Conservation (phyloP, 352 stramenopile genomes). For the Pythium guiyangense region DNA sequence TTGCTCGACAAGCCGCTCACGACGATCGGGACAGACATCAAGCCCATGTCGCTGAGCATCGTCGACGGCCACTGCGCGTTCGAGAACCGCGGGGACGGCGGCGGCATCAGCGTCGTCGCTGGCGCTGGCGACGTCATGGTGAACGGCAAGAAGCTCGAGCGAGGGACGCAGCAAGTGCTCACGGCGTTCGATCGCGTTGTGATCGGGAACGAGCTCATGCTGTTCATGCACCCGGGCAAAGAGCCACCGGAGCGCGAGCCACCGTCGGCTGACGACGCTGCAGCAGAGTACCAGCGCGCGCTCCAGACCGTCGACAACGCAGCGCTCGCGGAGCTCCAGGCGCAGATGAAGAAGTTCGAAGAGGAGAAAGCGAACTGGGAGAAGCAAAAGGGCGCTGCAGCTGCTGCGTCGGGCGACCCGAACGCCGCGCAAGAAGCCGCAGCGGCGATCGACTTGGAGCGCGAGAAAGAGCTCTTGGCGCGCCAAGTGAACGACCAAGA, state of each 20-base stretch:
- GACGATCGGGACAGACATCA: conserved; percentile 82
- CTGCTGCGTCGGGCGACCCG: conserved; percentile 8
- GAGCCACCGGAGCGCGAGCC: conserved; percentile 41
- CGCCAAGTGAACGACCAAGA: conserved; percentile 88
- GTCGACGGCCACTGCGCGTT: conserved; percentile 85
- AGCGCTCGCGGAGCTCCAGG: conserved; percentile 81
- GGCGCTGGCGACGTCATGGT: conserved; percentile 84
- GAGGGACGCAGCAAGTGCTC: conserved; percentile 34
- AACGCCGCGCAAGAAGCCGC: conserved; percentile 31
- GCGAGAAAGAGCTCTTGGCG: conserved; percentile 62
- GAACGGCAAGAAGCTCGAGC: conserved; percentile 78
- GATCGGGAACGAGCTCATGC: conserved; percentile 85
- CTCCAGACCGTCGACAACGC: conserved; percentile 69
- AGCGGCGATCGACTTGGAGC: conserved; percentile 28
- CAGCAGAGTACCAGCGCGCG: conserved; percentile 84
- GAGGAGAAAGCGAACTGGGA: conserved; percentile 89
- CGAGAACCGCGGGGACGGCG: conserved; percentile 30
- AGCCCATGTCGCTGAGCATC: conserved; percentile 90
- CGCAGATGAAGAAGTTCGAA: conserved; percentile 87
- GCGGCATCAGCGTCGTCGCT: conserved; percentile 44
- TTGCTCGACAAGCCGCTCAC: conserved; percentile 60
- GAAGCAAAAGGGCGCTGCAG: conserved; percentile 58
- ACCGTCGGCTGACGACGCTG: conserved; percentile 79
- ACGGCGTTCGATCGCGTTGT: conserved; percentile 69
- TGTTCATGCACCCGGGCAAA: conserved; percentile 66